Evolutionary conservation across 2,329 filamentous ascomycete genomes (phyloP).

Genomic region (Apiospora sp.): DNA sequence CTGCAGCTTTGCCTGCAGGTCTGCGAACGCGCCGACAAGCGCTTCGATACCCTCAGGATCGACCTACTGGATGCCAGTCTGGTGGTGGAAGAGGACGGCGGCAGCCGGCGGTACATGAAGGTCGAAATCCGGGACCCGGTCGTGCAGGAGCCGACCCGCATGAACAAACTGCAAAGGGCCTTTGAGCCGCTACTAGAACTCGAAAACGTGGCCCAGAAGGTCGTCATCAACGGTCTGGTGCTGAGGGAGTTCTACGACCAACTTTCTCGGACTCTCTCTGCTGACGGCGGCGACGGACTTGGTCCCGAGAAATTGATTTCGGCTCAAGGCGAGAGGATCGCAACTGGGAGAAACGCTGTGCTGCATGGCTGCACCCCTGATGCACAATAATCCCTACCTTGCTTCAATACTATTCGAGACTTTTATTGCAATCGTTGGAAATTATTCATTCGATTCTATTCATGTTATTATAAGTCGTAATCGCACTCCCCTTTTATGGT

Average conservation of each 20-base stretch:
- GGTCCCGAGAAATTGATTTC: background rate
- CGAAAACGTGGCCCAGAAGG: constrained; percentile 7
- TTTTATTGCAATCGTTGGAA: background rate
- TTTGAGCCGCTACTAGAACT: constrained; percentile 16
- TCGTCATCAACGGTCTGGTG: constrained; percentile 14
- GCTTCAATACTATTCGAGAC: background rate
- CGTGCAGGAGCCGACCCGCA: background rate
- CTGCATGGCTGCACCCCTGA: background rate
- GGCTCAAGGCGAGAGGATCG: background rate
- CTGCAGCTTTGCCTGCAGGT: constrained; percentile 17
- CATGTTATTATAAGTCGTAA: background rate
- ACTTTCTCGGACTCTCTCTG: background rate
- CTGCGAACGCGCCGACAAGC: background rate
- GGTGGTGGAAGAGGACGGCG: background rate
- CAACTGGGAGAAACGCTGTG: background rate
- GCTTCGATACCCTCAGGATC: background rate
- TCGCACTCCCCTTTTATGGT: background rate
- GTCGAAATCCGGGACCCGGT: background rate
- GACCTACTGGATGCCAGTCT: constrained; percentile 1
- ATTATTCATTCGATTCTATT: background rate
- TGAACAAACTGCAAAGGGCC: constrained; percentile 17
- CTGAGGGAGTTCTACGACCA: background rate
- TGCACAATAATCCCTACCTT: background rate
- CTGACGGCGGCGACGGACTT: background rate
- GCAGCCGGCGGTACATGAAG: background rate